phyloP scores from a whole-genome alignment of 2,329 filamentous ascomycete species.

The Trichothecium sympodiale region DNA sequence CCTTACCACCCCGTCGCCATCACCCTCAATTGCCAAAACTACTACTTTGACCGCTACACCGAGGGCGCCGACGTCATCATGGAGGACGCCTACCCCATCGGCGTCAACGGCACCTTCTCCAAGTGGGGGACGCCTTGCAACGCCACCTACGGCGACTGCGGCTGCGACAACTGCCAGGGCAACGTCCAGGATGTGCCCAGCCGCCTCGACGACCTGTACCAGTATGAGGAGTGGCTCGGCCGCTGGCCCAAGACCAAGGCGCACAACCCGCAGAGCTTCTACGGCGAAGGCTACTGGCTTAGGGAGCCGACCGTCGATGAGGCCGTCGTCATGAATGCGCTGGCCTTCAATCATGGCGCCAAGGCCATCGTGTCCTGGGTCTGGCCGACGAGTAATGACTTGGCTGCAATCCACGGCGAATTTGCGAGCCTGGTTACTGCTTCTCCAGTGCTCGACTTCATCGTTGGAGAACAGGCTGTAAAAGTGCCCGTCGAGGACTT shows the following conservation, averaged over 20 bases:
- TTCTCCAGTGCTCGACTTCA: conserved; percentile 24
- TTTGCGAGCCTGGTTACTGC: conserved; percentile 25
- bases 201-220: conserved; percentile 25
- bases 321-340: conserved; percentile 30
- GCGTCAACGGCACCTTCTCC: conserved; percentile 41
- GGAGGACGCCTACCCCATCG: conserved; percentile 49
- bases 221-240: conserved; percentile 28
- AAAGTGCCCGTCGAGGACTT: conserved; percentile 3
- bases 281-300: conserved; percentile 35
- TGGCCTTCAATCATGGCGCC: conserved; percentile 34
- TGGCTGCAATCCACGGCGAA: conserved; percentile 26
- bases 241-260: conserved; percentile 30
- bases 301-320: conserved; percentile 32
- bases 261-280: conserved; percentile 35
- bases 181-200: conserved; percentile 37
- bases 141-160: conserved; percentile 48
- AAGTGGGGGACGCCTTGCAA: conserved; percentile 48
- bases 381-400: conserved; percentile 25
- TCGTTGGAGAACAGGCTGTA: conserved; percentile 20
- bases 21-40: conserved; percentile 51
- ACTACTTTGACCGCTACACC: conserved; percentile 45
- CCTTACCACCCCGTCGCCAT: conserved; percentile 50
- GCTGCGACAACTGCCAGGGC: conserved; percentile 49
- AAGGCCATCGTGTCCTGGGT: conserved; percentile 33
- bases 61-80: conserved; percentile 47